Evolutionary conservation across 345 rosid species (phyloP).

Genomic region (Populus deltoides): DNA sequence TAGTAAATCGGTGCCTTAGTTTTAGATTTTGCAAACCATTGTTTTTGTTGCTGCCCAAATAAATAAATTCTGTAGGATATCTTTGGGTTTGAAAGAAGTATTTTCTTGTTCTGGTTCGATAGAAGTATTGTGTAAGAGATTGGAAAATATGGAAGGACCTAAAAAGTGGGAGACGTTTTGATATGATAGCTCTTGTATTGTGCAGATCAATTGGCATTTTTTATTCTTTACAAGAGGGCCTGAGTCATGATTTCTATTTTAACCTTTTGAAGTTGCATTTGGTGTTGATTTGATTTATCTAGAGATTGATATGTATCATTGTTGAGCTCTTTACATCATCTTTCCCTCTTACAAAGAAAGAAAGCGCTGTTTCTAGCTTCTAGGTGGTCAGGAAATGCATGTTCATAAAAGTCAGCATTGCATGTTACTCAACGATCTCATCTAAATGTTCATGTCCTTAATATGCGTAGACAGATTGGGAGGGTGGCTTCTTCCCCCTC

Average conservation of each 20-base stretch:
- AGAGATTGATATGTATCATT: not conserved
- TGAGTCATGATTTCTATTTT: not conserved
- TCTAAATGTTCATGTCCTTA: not conserved
- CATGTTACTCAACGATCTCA: not conserved
- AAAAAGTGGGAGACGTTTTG: not conserved
- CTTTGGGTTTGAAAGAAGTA: not conserved
- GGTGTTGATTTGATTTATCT: not conserved
- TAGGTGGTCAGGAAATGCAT: not conserved
- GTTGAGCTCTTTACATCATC: not conserved
- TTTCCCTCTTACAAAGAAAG: not conserved
- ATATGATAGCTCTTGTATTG: not conserved
- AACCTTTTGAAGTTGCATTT: not conserved
- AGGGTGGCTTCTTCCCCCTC: constrained; percentile 2
- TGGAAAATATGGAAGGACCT: not conserved
- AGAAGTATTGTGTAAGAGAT: not conserved
- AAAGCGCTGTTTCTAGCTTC: not conserved
- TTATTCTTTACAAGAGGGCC: not conserved
- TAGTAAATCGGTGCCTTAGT: not conserved
- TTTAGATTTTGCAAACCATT: not conserved
- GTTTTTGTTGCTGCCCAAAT: not conserved
- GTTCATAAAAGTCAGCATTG: not conserved
- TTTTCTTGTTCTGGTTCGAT: not conserved
- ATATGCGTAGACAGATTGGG: constrained; percentile 1
- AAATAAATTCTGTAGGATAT: not conserved
- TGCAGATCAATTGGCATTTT: not conserved